Percentiles rank a stretch among this genome's conserved stretches.
These are phyloP conservation scores for Calamus simplicifolius DNA, from an alignment of 176 grass and related monocot species.

Conservation along the genomic window DNA sequence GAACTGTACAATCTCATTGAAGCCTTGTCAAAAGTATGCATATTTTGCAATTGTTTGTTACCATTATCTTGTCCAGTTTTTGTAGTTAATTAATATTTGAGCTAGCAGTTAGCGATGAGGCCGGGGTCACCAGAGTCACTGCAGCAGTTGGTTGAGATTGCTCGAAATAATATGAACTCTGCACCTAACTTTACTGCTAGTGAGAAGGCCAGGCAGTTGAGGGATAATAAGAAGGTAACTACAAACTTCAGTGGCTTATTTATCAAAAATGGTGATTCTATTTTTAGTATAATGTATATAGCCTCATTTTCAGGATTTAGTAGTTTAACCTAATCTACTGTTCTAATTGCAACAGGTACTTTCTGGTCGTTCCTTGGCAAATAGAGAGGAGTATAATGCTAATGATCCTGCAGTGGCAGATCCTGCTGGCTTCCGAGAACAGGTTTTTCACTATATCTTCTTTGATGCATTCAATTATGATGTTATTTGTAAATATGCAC, in stretches of 20 bases:
- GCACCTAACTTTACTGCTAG: slow-evolving; percentile 23
- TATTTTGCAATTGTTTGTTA: not conserved
- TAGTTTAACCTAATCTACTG: no score
- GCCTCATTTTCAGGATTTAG: no score
- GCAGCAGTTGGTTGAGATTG: slow-evolving; percentile 76
- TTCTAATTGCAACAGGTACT: slow-evolving; percentile 41
- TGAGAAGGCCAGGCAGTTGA: slow-evolving; percentile 59
- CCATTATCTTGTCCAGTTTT: no score
- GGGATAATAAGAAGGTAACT: slow-evolving; percentile 53
- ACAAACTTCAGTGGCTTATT: not conserved
- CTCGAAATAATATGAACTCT: slow-evolving; percentile 38
- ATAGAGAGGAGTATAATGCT: slow-evolving; percentile 54
- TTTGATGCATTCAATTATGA: no score
- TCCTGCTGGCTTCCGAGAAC: slow-evolving; percentile 73
- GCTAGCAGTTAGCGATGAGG: slow-evolving; percentile 66
- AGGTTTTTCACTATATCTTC: slow-evolving; percentile 28
- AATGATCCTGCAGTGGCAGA: slow-evolving; percentile 40
- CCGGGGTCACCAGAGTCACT: slow-evolving; percentile 80
- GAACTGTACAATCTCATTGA: slow-evolving; percentile 82
- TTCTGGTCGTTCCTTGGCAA: slow-evolving; percentile 39
- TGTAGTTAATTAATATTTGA: not conserved
- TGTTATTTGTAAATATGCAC: no score
- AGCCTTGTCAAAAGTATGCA: slow-evolving; percentile 65
- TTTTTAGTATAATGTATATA: no score
- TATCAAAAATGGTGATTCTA: no score